Percentiles rank a stretch among this genome's conserved stretches.
phyloP scores from a whole-genome alignment of 2,329 filamentous ascomycete genomes.

The Ophiostoma angusticollis region DNA sequence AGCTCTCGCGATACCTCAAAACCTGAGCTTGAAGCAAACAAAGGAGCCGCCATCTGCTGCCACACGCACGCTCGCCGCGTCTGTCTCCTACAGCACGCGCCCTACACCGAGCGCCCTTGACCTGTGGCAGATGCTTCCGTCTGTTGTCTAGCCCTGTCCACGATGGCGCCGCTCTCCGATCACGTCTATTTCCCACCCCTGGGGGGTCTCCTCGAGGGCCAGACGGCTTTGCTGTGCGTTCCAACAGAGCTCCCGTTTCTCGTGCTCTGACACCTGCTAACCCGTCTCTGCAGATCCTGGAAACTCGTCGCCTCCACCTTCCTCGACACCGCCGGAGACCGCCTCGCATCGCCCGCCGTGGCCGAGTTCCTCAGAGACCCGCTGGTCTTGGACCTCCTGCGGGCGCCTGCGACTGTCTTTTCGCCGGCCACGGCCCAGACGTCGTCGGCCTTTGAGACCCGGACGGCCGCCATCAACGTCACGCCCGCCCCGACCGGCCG shows the following conservation, averaged over 20 bases:
- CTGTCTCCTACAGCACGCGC: not conserved
- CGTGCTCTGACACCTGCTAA: constrained; percentile 6
- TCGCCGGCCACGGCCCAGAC: constrained; percentile 46
- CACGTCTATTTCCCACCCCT: constrained; percentile 70
- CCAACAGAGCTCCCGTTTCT: constrained; percentile 3
- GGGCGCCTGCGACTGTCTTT: constrained; percentile 57
- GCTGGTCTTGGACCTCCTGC: constrained; percentile 55
- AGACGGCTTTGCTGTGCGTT: constrained; percentile 66
- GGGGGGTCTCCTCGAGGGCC: constrained; percentile 71
- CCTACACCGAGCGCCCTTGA: not conserved
- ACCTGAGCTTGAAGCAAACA: constrained; percentile 1
- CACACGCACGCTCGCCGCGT: not conserved
- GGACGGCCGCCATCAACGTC: constrained; percentile 76
- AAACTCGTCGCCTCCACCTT: constrained; percentile 44
- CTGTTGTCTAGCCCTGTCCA: constrained; percentile 12
- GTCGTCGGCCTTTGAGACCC: constrained; percentile 65
- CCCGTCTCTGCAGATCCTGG: constrained; percentile 45
- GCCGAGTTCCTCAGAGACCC: constrained; percentile 58
- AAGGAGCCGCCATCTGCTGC: not conserved
- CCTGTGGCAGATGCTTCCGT: constrained; percentile 4
- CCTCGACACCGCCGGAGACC: constrained; percentile 42
- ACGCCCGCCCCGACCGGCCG: constrained; percentile 52
- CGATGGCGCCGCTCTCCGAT: constrained; percentile 61
- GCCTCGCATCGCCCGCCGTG: constrained; percentile 41
- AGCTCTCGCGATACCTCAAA: constrained; percentile 6